These are phyloP conservation scores for Collybia nuda DNA, from an alignment of 768 basidiomycete species.

Conservation along the genomic window DNA sequence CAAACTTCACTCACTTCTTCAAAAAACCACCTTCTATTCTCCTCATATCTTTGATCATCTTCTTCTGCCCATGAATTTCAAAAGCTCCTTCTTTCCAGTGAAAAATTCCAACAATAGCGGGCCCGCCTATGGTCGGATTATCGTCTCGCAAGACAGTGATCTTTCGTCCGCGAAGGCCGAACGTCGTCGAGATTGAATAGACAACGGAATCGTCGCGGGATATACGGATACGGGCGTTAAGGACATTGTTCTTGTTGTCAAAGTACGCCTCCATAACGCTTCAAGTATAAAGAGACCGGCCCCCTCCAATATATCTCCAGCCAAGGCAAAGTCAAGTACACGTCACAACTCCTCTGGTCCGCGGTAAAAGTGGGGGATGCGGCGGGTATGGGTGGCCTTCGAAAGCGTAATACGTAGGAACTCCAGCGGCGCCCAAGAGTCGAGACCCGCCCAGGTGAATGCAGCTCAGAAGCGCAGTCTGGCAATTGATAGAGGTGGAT, in stretches of 20 bases:
- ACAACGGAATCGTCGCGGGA: slow-evolving; percentile 43
- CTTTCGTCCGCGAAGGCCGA: slow-evolving; percentile 41
- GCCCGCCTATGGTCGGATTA: slow-evolving; percentile 38
- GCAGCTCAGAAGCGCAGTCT: too few species aligned
- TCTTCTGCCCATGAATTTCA: slow-evolving; percentile 42
- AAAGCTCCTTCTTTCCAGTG: slow-evolving; percentile 51
- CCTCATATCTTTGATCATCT: slow-evolving; percentile 38
- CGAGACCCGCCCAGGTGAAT: too few species aligned
- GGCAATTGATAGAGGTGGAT: too few species aligned
- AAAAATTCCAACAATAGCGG: slow-evolving; percentile 42
- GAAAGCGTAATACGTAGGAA: too few species aligned
- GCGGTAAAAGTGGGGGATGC: background rate
- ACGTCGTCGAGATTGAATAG: slow-evolving; percentile 43
- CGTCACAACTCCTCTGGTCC: too few species aligned
- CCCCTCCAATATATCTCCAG: too few species aligned
- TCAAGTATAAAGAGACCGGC: background rate
- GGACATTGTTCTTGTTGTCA: slow-evolving; percentile 49
- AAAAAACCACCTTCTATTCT: slow-evolving; percentile 36
- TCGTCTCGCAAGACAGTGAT: slow-evolving; percentile 45
- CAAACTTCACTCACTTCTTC: slow-evolving; percentile 26
- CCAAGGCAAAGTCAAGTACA: background rate
- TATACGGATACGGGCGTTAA: slow-evolving; percentile 41
- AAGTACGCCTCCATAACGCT: slow-evolving; percentile 47
- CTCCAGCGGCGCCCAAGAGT: too few species aligned
- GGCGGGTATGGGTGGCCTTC: background rate